These are phyloP conservation scores for Protomyces lactucae-debilis DNA, from an alignment of 1,139 yeast genomes.

Conservation along the genomic window DNA sequence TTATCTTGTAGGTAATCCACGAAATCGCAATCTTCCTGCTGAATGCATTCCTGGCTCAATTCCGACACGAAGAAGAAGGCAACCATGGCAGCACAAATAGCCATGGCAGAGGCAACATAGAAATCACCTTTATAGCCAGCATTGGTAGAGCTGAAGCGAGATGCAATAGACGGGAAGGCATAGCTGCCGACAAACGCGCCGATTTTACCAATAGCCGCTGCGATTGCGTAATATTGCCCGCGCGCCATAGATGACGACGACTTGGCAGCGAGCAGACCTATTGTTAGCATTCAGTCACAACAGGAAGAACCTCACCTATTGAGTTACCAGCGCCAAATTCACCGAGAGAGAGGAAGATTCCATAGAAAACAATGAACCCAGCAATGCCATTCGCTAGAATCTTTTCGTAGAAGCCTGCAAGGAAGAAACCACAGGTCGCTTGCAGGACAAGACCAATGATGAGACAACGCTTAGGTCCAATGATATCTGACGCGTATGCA, in stretches of 20 bases:
- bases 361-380: conserved; percentile 77
- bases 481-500: conserved; percentile 72
- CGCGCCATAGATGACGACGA: conserved; percentile 81
- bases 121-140: conserved; percentile 69
- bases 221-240: conserved; percentile 85
- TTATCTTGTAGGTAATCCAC: conserved; percentile 50
- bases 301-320: conserved; percentile 44
- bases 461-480: conserved; percentile 82
- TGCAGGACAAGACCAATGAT: conserved; percentile 64
- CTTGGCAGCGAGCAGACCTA: conserved; percentile 70
- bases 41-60: conserved; percentile 76
- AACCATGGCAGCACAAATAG: conserved; percentile 64
- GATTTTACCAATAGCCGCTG: conserved; percentile 84
- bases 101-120: conserved; percentile 72
- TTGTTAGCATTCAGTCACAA: background rate
- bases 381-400: conserved; percentile 57
- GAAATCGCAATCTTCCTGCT: conserved; percentile 69
- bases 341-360: conserved; percentile 79
- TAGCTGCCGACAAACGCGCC: conserved; percentile 92
- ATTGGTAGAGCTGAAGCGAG: conserved; percentile 45
- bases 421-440: conserved; percentile 74
- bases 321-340: conserved; percentile 95
- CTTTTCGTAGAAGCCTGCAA: conserved; percentile 64
- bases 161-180: conserved; percentile 67
- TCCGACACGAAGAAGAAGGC: conserved; percentile 71